Conservation (phyloP, 2,329 filamentous ascomycete genomes). For the Didymella glomerata region DNA sequence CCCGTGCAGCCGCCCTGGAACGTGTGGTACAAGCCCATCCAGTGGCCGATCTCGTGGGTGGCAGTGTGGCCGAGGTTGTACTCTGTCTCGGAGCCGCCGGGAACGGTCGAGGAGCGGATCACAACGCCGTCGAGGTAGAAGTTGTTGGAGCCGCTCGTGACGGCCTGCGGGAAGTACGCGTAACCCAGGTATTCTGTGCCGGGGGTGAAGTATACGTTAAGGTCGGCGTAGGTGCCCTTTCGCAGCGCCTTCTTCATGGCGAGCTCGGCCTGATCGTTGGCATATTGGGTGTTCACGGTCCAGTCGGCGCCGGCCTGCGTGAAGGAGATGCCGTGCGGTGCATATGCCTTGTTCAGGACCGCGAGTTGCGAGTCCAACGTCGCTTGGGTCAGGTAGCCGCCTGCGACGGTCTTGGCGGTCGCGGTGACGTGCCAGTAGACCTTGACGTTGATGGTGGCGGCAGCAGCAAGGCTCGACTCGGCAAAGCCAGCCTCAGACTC, state of each 20-base stretch:
- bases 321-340: constrained; percentile 27
- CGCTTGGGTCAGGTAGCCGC: constrained; percentile 24
- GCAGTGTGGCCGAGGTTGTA: constrained; percentile 38
- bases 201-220: constrained; percentile 41
- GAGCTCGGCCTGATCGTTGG: constrained; percentile 20
- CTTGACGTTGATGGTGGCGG: constrained; percentile 35
- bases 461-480: constrained; percentile 23
- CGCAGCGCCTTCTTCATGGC: constrained; percentile 27
- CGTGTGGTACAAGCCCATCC: constrained; percentile 44
- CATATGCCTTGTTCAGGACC: constrained; percentile 25
- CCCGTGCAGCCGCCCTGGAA: constrained; percentile 42
- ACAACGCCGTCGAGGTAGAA: constrained; percentile 37
- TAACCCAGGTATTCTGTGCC: constrained; percentile 17
- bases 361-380: constrained; percentile 19
- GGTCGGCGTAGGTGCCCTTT: constrained; percentile 35
- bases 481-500: constrained; percentile 21
- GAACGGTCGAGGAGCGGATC: constrained; percentile 30
- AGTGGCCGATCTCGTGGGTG: constrained; percentile 47
- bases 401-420: constrained; percentile 23
- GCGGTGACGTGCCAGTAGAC: constrained; percentile 50
- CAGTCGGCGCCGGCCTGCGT: constrained; percentile 25
- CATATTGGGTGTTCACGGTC: constrained; percentile 23
- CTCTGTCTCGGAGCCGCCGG: constrained; percentile 25
- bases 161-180: constrained; percentile 27
- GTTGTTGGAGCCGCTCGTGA: constrained; percentile 19